A percentile compares a stretch with the other conserved stretches of the same genome.
These are phyloP conservation scores for Penicillium coprophilum DNA, from an alignment of 495 filamentous ascomycete genomes.

Conservation along the genomic window DNA sequence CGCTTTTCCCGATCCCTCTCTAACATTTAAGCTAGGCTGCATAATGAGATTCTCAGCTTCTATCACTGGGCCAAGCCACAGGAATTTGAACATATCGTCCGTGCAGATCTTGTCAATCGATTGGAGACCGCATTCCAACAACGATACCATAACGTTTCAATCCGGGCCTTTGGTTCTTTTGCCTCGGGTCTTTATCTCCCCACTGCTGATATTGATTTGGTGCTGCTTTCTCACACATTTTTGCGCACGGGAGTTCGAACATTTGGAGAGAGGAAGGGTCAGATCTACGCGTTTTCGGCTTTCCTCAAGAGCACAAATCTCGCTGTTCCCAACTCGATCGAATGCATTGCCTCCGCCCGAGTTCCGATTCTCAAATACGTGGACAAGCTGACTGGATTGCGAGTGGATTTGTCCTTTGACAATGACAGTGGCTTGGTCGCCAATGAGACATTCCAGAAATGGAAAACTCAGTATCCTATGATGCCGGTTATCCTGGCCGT, in stretches of 20 bases:
- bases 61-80: slow-evolving; percentile 77
- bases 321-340: slow-evolving; percentile 50
- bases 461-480: slow-evolving; percentile 74
- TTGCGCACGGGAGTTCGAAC: slow-evolving; percentile 39
- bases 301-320: slow-evolving; percentile 52
- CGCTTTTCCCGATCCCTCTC: slow-evolving; percentile 5
- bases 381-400: slow-evolving; percentile 68
- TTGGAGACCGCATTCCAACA: slow-evolving; percentile 52
- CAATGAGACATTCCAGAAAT: slow-evolving; percentile 72
- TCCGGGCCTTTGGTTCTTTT: slow-evolving; percentile 85
- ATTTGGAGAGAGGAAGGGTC: slow-evolving; percentile 45
- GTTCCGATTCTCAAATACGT: slow-evolving; percentile 93
- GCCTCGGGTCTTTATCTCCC: slow-evolving; percentile 88
- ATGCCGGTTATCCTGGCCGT: slow-evolving; percentile 82
- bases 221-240: slow-evolving; percentile 70
- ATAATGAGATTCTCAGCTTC: slow-evolving; percentile 86
- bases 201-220: slow-evolving; percentile 89
- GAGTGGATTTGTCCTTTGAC: slow-evolving; percentile 92
- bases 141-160: slow-evolving; percentile 53
- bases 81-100: slow-evolving; percentile 72
- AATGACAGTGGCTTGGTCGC: slow-evolving; percentile 78
- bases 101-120: slow-evolving; percentile 68
- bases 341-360: slow-evolving; percentile 70
- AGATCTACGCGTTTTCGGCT: slow-evolving; percentile 51
- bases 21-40: slow-evolving; percentile 50